Evolutionary conservation across 495 filamentous ascomycete genomes (phyloP).

Genomic region (Letharia lupina): DNA sequence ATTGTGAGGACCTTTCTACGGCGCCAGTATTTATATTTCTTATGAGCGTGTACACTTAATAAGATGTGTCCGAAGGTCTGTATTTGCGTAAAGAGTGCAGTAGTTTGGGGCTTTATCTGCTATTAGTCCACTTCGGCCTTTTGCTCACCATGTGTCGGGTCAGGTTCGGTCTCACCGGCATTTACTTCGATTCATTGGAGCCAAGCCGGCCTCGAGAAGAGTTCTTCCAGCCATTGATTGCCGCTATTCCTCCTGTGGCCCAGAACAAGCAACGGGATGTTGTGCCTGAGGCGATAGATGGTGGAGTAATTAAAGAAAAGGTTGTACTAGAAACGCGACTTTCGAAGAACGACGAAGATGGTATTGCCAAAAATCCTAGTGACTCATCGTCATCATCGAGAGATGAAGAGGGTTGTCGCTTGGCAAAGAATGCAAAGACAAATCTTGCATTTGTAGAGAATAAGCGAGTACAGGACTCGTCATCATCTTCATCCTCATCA

Average conservation of each 20-base stretch:
- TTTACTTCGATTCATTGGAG: conserved; percentile 17
- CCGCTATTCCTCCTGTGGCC: background rate
- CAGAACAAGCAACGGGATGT: background rate
- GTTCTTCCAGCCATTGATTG: conserved; percentile 5
- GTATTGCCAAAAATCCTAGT: background rate
- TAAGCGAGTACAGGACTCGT: background rate
- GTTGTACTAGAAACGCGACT: background rate
- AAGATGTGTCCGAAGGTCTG: background rate
- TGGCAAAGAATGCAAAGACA: background rate
- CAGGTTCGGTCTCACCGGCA: conserved; percentile 11
- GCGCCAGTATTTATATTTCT: background rate
- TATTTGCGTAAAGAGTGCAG: conserved; percentile 4
- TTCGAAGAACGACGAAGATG: background rate
- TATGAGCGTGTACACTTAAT: background rate
- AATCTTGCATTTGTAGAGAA: background rate
- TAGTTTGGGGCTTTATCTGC: background rate
- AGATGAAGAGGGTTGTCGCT: background rate
- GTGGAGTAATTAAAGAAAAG: background rate
- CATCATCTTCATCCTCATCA: background rate
- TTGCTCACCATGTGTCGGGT: conserved; percentile 14
- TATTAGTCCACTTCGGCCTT: background rate
- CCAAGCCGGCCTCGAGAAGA: conserved; percentile 10
- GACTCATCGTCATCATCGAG: conserved; percentile 4
- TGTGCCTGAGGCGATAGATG: background rate
- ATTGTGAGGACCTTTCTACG: background rate